Evolutionary conservation across 2,329 filamentous ascomycete genomes (phyloP).

Genomic region (Botrytis aclada): DNA sequence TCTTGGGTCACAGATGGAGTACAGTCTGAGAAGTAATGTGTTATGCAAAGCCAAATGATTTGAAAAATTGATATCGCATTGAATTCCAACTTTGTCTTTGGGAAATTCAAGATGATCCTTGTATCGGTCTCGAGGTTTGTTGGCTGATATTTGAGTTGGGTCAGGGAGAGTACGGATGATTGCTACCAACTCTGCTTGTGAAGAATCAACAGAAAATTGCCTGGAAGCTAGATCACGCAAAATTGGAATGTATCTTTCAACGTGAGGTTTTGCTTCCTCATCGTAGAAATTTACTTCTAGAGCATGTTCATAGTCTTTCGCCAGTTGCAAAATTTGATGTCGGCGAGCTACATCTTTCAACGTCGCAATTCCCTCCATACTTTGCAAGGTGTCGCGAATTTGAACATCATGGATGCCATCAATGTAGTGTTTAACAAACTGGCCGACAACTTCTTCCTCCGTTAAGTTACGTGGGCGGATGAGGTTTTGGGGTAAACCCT

Average conservation of each 20-base stretch:
- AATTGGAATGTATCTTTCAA: conserved; percentile 50
- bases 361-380: conserved; percentile 26
- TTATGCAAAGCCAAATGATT: conserved; percentile 82
- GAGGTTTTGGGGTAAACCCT: conserved; percentile 19
- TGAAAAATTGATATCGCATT: conserved; percentile 90
- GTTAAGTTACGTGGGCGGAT: conserved; percentile 17
- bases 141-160: conserved; percentile 45
- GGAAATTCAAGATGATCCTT: conserved; percentile 71
- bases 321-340: conserved; percentile 57
- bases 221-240: conserved; percentile 41
- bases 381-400: conserved; percentile 45
- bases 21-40: conserved; percentile 77
- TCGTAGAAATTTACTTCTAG: conserved; percentile 49
- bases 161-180: conserved; percentile 36
- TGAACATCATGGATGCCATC: conserved; percentile 49
- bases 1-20: conserved; percentile 73
- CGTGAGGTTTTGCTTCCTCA: conserved; percentile 37
- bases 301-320: conserved; percentile 53
- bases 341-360: conserved; percentile 40
- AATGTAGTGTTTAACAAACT: conserved; percentile 48
- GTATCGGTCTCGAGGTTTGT: conserved; percentile 53
- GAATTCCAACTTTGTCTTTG: conserved; percentile 72
- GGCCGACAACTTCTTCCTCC: conserved; percentile 28
- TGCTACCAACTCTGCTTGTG: conserved; percentile 23
- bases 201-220: conserved; percentile 34